Percentiles rank a stretch among this genome's conserved stretches.
phyloP scores from a whole-genome alignment of 768 basidiomycete genomes.

The Naematelia encephala region DNA sequence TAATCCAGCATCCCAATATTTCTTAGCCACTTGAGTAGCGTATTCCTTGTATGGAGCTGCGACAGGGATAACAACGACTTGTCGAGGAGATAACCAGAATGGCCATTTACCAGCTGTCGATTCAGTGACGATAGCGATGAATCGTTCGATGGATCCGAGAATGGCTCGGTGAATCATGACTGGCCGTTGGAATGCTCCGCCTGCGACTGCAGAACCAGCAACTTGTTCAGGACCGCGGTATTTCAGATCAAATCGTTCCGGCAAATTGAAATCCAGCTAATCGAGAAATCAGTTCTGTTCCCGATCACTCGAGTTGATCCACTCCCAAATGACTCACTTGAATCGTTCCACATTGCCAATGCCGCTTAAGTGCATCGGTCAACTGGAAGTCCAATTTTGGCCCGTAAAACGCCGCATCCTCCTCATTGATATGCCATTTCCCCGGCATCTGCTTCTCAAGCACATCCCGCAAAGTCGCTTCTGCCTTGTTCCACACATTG shows the following conservation, averaged over 20 bases:
- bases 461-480: slow-evolving; percentile 56
- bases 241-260: slow-evolving; percentile 90
- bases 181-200: slow-evolving; percentile 64
- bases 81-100: slow-evolving; percentile 97
- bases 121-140: slow-evolving; percentile 95
- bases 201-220: slow-evolving; percentile 25
- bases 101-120: slow-evolving; percentile 99
- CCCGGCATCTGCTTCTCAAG: slow-evolving; percentile 83
- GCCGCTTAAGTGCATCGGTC: slow-evolving; percentile 82
- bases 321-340: slow-evolving; percentile 42
- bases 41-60: slow-evolving; percentile 86
- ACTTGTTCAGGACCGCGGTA: slow-evolving; percentile 70
- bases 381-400: slow-evolving; percentile 98
- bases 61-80: slow-evolving; percentile 90
- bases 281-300: too few species aligned
- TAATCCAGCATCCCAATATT: slow-evolving; percentile 66
- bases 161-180: slow-evolving; percentile 99
- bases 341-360: slow-evolving; percentile 98
- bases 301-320: too few species aligned
- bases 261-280: slow-evolving; percentile 97
- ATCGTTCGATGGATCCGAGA: slow-evolving; percentile 86
- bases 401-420: slow-evolving; percentile 98
- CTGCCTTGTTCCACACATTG: slow-evolving; percentile 86
- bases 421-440: slow-evolving; percentile 87
- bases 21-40: slow-evolving; percentile 72